A percentile compares a stretch with the other conserved stretches of the same genome.
phyloP scores from a whole-genome alignment of 208 protist genomes.

The Wallacemonas collosoma region DNA sequence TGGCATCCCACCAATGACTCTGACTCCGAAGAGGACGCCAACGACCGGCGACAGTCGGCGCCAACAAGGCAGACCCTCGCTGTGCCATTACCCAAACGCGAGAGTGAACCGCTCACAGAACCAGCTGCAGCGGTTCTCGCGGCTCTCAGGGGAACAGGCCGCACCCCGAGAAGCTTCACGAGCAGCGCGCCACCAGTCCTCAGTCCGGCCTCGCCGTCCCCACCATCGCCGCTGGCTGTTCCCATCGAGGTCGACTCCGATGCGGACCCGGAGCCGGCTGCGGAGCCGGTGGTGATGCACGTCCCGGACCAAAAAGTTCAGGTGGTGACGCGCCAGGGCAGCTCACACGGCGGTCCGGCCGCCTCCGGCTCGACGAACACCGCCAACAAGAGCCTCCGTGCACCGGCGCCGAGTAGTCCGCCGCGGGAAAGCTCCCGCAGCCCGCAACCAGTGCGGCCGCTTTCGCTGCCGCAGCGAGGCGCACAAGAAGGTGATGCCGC shows the following conservation, averaged over 20 bases:
- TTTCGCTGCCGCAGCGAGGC: background rate
- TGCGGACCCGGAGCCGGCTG: background rate
- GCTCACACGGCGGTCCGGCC: background rate
- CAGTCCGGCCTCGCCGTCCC: background rate
- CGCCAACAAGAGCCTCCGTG: background rate
- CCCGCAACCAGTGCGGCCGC: slow-evolving; percentile 8
- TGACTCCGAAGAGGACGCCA: no score
- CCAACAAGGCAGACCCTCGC: no score
- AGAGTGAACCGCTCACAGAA: background rate
- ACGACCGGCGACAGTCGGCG: no score
- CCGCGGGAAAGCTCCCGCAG: background rate
- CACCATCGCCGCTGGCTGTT: background rate
- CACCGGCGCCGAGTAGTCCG: background rate
- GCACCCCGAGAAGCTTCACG: slow-evolving; percentile 10
- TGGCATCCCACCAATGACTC: no score
- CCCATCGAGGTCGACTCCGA: background rate
- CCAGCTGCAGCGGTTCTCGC: background rate
- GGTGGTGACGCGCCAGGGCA: background rate
- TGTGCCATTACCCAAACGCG: no score
- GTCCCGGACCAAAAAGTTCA: slow-evolving; percentile 2
- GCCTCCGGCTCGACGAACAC: background rate
- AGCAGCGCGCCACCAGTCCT: background rate
- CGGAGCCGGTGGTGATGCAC: background rate
- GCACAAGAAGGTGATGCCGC: background rate
- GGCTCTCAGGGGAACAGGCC: background rate